Evolutionary conservation across 2,329 filamentous ascomycete species (phyloP).

Genomic region (Pleoardoris graminearum): DNA sequence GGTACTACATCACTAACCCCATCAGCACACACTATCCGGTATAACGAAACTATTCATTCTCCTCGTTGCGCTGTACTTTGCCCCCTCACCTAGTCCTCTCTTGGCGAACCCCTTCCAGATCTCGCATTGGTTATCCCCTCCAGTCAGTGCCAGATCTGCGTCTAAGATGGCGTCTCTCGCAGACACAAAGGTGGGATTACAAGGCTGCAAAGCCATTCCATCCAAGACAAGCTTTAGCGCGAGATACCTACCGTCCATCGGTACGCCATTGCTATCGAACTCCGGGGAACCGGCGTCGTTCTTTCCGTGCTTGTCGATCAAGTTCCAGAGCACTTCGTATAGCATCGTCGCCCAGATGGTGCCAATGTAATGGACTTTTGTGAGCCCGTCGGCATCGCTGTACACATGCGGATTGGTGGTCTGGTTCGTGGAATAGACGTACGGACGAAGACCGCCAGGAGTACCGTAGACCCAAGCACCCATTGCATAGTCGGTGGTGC

Average conservation of each 20-base stretch:
- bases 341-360: slow-evolving; percentile 58
- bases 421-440: slow-evolving; percentile 57
- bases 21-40: slow-evolving; percentile 14
- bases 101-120: slow-evolving; percentile 62
- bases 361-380: slow-evolving; percentile 54
- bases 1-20: neutral
- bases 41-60: slow-evolving; percentile 31
- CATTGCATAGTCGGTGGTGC: slow-evolving; percentile 53
- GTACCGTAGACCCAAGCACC: slow-evolving; percentile 56
- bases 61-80: slow-evolving; percentile 22
- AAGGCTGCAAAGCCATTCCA: slow-evolving; percentile 60
- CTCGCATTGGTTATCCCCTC: slow-evolving; percentile 55
- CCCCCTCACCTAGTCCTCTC: slow-evolving; percentile 55
- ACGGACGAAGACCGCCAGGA: slow-evolving; percentile 53
- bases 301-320: slow-evolving; percentile 61
- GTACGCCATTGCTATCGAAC: slow-evolving; percentile 51
- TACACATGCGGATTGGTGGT: slow-evolving; percentile 58
- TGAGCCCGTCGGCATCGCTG: slow-evolving; percentile 47
- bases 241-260: slow-evolving; percentile 58
- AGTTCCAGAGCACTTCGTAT: slow-evolving; percentile 62
- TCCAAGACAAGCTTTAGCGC: slow-evolving; percentile 58
- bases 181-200: slow-evolving; percentile 58
- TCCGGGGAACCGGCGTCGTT: slow-evolving; percentile 49
- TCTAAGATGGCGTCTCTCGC: slow-evolving; percentile 61
- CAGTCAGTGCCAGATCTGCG: slow-evolving; percentile 57